phyloP scores from a whole-genome alignment of 2,329 filamentous ascomycete species.

The Stagonosporopsis rhizophila region DNA sequence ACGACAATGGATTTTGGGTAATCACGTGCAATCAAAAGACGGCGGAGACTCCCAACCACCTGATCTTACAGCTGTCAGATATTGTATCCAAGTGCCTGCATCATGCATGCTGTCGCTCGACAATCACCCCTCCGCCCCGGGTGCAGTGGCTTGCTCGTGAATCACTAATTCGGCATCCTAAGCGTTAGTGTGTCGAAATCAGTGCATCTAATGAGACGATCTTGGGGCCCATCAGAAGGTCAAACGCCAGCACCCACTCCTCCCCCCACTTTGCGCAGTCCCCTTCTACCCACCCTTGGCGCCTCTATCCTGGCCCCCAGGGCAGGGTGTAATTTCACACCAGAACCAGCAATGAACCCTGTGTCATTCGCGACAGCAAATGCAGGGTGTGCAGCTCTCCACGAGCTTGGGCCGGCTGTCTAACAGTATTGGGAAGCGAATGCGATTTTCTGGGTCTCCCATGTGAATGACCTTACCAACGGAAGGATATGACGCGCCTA shows the following conservation, averaged over 20 bases:
- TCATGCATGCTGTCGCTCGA: slow-evolving; percentile 14
- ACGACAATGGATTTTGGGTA: neutral
- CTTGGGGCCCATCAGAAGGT: slow-evolving; percentile 9
- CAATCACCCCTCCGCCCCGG: neutral
- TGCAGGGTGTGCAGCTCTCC: slow-evolving; percentile 6
- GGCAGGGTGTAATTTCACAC: slow-evolving; percentile 10
- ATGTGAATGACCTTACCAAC: slow-evolving; percentile 10
- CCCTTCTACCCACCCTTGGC: slow-evolving; percentile 5
- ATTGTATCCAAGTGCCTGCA: slow-evolving; percentile 11
- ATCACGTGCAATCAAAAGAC: slow-evolving; percentile 1
- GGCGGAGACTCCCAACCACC: neutral
- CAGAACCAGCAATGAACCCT: slow-evolving; percentile 6
- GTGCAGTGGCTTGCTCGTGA: slow-evolving; percentile 7
- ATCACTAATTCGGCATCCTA: slow-evolving; percentile 16
- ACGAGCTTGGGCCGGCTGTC: slow-evolving; percentile 5
- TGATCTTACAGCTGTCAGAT: slow-evolving; percentile 16
- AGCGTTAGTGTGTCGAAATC: slow-evolving; percentile 10
- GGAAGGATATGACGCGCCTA: slow-evolving; percentile 15
- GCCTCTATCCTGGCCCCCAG: slow-evolving; percentile 10
- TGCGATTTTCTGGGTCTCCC: slow-evolving; percentile 18
- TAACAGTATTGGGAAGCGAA: slow-evolving; percentile 19
- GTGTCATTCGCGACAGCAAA: slow-evolving; percentile 5
- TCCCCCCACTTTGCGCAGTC: slow-evolving; percentile 18
- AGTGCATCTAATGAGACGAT: slow-evolving; percentile 10
- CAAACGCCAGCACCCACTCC: slow-evolving; percentile 16